Evolutionary conservation across 257 asterid genomes (phyloP).

Genomic region (Anisodus acutangulus): DNA sequence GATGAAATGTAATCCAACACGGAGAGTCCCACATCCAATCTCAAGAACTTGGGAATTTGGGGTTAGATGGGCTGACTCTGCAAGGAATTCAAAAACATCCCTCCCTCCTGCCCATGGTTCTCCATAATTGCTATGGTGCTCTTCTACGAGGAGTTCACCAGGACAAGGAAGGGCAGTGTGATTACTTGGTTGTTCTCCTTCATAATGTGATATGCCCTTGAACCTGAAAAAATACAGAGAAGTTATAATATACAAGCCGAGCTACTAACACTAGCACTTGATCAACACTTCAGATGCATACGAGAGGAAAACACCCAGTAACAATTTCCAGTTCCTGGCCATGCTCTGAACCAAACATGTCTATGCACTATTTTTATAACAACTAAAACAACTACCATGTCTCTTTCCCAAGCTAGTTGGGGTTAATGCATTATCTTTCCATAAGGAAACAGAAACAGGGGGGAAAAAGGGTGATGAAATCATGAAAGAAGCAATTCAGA

Average conservation of each 20-base stretch:
- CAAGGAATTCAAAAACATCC: constrained; percentile 88
- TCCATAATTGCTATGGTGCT: constrained; percentile 96
- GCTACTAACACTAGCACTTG: neutral
- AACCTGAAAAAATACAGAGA: constrained; percentile 38
- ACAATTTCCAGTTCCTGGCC: neutral
- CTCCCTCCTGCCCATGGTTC: constrained; percentile 99
- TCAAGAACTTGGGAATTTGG: constrained; percentile 80
- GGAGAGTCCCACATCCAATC: constrained; percentile 97
- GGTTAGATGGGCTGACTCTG: constrained; percentile 56
- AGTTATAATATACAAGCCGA: neutral
- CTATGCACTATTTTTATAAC: neutral
- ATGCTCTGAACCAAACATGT: neutral
- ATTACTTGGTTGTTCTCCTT: constrained; percentile 72
- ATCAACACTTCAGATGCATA: constrained; percentile 5
- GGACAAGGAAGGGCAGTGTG: constrained; percentile 97
- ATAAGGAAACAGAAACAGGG: neutral
- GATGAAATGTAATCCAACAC: constrained; percentile 92
- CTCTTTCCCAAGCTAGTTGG: constrained; percentile 8
- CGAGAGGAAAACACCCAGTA: neutral
- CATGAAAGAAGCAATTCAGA: neutral
- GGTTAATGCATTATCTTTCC: neutral
- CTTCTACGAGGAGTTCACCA: constrained; percentile 85
- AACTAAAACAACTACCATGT: neutral
- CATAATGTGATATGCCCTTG: constrained; percentile 95
- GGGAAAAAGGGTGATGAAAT: neutral